Evolutionary conservation across 208 protist genomes (phyloP).

Genomic region (Crithidia fasciculata): DNA sequence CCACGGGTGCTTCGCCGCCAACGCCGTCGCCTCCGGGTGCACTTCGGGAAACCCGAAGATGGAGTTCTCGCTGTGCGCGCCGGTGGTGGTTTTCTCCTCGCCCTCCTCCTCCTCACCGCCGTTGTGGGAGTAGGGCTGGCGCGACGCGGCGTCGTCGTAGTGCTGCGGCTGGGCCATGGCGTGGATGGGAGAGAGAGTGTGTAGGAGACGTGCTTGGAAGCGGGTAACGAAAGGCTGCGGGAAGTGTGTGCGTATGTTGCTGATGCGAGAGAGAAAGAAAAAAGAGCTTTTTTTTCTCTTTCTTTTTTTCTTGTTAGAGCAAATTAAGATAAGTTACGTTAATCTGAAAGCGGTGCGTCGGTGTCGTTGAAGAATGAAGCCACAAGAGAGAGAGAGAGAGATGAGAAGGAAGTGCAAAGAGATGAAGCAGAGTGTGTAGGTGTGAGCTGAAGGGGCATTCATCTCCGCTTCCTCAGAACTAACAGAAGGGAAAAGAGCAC

Average conservation of each 20-base stretch:
- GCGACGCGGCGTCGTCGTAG: background rate
- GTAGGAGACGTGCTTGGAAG: background rate
- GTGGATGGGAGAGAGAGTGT: background rate
- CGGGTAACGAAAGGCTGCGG: background rate
- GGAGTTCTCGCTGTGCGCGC: background rate
- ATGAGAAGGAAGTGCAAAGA: too few relatives aligned
- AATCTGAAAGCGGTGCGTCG: too few relatives aligned
- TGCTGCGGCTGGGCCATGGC: slow-evolving; percentile 1
- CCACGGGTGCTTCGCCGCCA: slow-evolving; percentile 28
- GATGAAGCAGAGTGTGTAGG: too few relatives aligned
- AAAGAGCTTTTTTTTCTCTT: too few relatives aligned
- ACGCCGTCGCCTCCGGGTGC: slow-evolving; percentile 29
- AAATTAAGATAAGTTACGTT: too few relatives aligned
- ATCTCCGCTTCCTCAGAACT: too few relatives aligned
- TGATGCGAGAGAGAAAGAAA: too few relatives aligned
- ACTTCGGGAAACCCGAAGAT: slow-evolving; percentile 1
- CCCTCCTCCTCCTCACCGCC: background rate
- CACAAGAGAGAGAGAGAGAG: too few relatives aligned
- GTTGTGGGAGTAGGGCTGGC: background rate
- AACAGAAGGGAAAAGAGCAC: too few relatives aligned
- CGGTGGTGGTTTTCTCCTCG: background rate
- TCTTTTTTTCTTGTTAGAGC: too few relatives aligned
- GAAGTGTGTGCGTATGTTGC: background rate
- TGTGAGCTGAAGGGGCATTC: too few relatives aligned
- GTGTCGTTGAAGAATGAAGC: too few relatives aligned